Evolutionary conservation across 176 grass and related monocot genomes (phyloP).

Genomic region (Pontederia paniculata): DNA sequence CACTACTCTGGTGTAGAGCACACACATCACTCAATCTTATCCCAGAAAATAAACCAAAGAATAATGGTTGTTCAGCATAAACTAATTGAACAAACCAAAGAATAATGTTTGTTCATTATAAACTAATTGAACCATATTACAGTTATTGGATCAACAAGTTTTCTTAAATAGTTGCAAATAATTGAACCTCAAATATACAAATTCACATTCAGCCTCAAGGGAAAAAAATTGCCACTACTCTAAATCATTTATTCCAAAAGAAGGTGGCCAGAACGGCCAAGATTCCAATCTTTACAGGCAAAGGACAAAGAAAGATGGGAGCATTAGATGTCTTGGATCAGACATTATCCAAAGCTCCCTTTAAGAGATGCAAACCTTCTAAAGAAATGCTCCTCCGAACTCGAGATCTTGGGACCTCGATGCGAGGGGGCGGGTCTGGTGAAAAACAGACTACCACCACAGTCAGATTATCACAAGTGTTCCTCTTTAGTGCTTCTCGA

Average conservation of each 20-base stretch:
- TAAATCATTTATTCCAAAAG: not conserved
- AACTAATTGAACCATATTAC: too few species aligned
- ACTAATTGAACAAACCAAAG: too few species aligned
- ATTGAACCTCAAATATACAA: constrained; percentile 4
- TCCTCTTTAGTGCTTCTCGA: constrained; percentile 54
- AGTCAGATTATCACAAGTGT: constrained; percentile 78
- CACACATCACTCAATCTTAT: too few species aligned
- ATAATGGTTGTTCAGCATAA: too few species aligned
- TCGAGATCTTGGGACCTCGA: constrained; percentile 63
- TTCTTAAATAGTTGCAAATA: not conserved
- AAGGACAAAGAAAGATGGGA: too few species aligned
- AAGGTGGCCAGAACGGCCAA: not conserved
- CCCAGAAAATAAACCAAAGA: too few species aligned
- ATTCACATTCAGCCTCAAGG: not conserved
- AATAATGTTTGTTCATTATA: too few species aligned
- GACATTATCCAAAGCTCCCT: constrained; percentile 65
- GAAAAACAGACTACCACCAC: constrained; percentile 74
- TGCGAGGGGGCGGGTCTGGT: constrained; percentile 60
- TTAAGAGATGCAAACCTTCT: constrained; percentile 64
- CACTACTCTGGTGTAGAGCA: too few species aligned
- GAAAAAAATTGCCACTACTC: not conserved
- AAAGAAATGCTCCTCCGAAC: constrained; percentile 85
- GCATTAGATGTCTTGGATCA: constrained; percentile 21
- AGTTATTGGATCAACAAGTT: too few species aligned
- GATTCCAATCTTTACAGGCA: not conserved